Base-by-base conservation (phyloP, 2,329 filamentous ascomycete species). In the Diaporthe citrichinensis region DNA sequence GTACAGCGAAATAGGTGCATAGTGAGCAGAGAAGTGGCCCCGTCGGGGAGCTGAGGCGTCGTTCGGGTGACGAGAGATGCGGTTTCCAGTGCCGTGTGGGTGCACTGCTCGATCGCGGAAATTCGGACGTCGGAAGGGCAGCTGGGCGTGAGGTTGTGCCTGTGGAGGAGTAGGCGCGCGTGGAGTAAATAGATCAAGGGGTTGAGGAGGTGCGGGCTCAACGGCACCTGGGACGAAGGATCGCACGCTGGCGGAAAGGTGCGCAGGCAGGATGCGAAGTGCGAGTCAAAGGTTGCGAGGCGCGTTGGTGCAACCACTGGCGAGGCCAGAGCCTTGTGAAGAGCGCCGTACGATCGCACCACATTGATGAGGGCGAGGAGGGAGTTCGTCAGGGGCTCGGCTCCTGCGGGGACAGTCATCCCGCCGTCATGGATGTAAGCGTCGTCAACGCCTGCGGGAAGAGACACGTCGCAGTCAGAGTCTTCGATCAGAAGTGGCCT, bases 1-100 rank as follows among this genome's bases (percentile, higher is more conserved):
- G 94, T 90, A 80, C 94, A 97, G 31, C 96, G 93, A 91, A 97
- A 98, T 59, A 98, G 88, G 82, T 98, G 97, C 20, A 91, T 92
- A 74, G 95, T 94, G 12, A 97, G 88, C 79, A 96, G 90, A 5
- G 93, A 91, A 1, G 93, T 95, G 4, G 95, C 92, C 15, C 92
- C 91, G 46, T 92, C 90, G 6, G 91, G 89, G 1, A 95, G 86
- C 14, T 90, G 87, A 4, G 89, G 85, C 36, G 89, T 90, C 81
- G 87, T 88, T 68, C 96, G 92, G 14, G 91, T 90, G 17, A 98
- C 88, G 25, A 97, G 90, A 36, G 90, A 90, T 0, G 94, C 93
- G 0, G 96, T 98, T 78, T 98, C 95, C 74, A 94, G 88, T 0
- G 94, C 92, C 12, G 93, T 92, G 9, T 88, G 87, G 2, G 93